phyloP scores from a whole-genome alignment of 768 basidiomycete species.

The Kwoniella sp. region DNA sequence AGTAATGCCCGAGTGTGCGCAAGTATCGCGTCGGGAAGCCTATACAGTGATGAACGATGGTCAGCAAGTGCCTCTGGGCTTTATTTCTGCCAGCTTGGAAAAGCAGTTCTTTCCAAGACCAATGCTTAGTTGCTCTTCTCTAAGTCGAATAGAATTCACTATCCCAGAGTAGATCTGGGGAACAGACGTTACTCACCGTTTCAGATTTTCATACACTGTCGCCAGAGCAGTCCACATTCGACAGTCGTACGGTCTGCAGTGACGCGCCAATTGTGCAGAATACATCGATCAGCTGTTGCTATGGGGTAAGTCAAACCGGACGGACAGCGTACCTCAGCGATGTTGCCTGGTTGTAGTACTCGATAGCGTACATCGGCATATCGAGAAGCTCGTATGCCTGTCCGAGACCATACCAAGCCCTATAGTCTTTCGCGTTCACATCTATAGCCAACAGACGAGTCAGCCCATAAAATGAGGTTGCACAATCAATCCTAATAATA shows the following conservation, averaged over 20 bases:
- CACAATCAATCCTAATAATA: neutral
- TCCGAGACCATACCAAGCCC: slow-evolving; percentile 98
- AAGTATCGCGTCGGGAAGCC: slow-evolving; percentile 84
- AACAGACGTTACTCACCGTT: slow-evolving; percentile 72
- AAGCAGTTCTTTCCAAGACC: too few relatives aligned
- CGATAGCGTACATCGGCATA: slow-evolving; percentile 94
- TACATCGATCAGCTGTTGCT: too few relatives aligned
- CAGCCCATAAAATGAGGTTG: neutral
- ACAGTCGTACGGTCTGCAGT: slow-evolving; percentile 83
- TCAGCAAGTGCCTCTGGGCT: too few relatives aligned
- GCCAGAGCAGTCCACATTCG: slow-evolving; percentile 95
- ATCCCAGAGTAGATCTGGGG: too few relatives aligned
- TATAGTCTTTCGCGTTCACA: slow-evolving; percentile 92
- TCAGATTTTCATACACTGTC: slow-evolving; percentile 88
- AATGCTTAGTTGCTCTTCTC: too few relatives aligned
- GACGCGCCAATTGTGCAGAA: neutral
- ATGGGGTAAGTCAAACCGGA: neutral
- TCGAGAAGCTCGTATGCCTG: slow-evolving; percentile 95
- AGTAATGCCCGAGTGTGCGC: slow-evolving; percentile 83
- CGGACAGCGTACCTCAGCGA: slow-evolving; percentile 69
- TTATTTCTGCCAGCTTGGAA: too few relatives aligned
- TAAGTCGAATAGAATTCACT: too few relatives aligned
- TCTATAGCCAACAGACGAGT: too few relatives aligned
- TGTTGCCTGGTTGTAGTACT: slow-evolving; percentile 95
- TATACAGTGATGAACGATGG: slow-evolving; percentile 49